Conservation (phyloP, 768 basidiomycete genomes). For the Suillus hirtellus region DNA sequence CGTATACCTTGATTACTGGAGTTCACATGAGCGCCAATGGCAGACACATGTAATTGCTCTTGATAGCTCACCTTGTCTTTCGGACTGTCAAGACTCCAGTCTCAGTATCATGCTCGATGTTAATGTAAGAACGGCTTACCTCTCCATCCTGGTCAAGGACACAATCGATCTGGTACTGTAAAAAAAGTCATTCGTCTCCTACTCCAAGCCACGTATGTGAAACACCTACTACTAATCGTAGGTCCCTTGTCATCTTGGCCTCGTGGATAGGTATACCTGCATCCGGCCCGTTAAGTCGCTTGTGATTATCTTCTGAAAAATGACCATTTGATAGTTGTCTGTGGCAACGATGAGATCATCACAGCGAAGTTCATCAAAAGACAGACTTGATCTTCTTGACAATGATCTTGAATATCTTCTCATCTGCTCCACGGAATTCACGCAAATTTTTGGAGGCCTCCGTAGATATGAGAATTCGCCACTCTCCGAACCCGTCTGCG, state of each 20-base stretch:
- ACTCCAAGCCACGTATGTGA: background rate
- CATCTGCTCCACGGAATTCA: slow-evolving; percentile 45
- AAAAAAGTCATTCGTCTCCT: background rate
- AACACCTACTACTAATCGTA: slow-evolving; percentile 48
- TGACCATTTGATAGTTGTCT: slow-evolving; percentile 72
- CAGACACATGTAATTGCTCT: background rate
- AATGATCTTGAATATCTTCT: slow-evolving; percentile 50
- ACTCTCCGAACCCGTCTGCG: slow-evolving; percentile 60
- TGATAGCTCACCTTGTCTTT: slow-evolving; percentile 37
- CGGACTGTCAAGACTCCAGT: slow-evolving; percentile 28
- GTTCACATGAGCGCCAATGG: background rate
- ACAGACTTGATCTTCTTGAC: slow-evolving; percentile 69
- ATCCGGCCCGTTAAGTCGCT: slow-evolving; percentile 47
- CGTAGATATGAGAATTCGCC: slow-evolving; percentile 58
- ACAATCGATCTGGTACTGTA: slow-evolving; percentile 52
- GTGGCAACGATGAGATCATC: background rate
- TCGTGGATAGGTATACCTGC: slow-evolving; percentile 61
- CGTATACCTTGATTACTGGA: slow-evolving; percentile 49
- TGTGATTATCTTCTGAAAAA: slow-evolving; percentile 71
- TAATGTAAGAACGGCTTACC: slow-evolving; percentile 21
- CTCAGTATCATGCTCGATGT: background rate
- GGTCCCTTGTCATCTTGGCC: slow-evolving; percentile 62
- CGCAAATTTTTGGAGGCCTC: slow-evolving; percentile 52
- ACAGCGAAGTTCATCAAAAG: background rate
- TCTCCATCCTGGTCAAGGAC: slow-evolving; percentile 37